Evolutionary conservation across 306 rosid genomes (phyloP).

Genomic region (Vigna angularis): DNA sequence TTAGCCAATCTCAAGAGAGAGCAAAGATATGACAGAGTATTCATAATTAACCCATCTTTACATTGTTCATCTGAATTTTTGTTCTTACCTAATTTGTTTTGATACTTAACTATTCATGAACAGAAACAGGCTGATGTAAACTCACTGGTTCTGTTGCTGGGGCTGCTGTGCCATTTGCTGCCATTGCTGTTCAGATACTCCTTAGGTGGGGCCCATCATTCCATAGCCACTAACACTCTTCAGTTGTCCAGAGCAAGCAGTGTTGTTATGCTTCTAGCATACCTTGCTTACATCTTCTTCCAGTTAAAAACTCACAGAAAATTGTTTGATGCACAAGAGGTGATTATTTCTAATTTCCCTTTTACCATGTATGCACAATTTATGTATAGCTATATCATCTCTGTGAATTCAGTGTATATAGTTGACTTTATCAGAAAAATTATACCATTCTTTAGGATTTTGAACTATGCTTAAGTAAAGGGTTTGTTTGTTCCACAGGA

Average conservation of each 20-base stretch:
- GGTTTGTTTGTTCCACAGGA: constrained; percentile 45
- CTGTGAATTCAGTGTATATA: not conserved
- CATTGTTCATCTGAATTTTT: too few species aligned
- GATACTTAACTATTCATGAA: constrained; percentile 26
- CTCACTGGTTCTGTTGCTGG: constrained; percentile 71
- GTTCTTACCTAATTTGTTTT: not conserved
- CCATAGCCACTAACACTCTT: constrained; percentile 57
- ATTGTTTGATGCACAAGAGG: constrained; percentile 76
- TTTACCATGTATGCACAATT: not conserved
- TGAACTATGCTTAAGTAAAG: too few species aligned
- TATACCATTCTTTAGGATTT: too few species aligned
- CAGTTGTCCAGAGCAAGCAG: constrained; percentile 90
- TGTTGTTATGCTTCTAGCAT: constrained; percentile 80
- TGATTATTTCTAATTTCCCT: constrained; percentile 24
- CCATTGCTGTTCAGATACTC: constrained; percentile 71
- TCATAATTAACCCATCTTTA: constrained; percentile 5
- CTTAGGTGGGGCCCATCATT: constrained; percentile 34
- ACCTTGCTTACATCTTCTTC: constrained; percentile 77
- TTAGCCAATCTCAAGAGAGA: constrained; percentile 65
- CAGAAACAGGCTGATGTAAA: constrained; percentile 95
- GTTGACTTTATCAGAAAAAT: too few species aligned
- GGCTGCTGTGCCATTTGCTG: constrained; percentile 83
- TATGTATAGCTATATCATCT: not conserved
- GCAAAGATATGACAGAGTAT: constrained; percentile 80
- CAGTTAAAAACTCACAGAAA: constrained; percentile 89